A percentile compares a stretch with the other conserved stretches of the same genome.
Evolutionary conservation across 78 protist genomes (phyloP).

Genomic region (Diacronema lutheri): DNA sequence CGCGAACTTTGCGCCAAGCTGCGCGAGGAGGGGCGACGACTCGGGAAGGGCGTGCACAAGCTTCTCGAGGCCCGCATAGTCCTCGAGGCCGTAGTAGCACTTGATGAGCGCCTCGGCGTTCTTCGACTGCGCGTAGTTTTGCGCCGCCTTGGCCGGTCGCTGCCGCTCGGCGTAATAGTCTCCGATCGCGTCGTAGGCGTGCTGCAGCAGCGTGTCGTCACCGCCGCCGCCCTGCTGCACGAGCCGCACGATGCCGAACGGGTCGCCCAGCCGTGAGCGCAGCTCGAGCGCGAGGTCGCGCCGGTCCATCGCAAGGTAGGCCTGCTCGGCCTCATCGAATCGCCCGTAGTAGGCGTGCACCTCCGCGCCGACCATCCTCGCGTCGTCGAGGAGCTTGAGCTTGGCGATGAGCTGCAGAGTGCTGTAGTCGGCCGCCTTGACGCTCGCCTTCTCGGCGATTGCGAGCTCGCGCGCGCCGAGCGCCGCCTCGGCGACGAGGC

Average conservation of each 20-base stretch:
- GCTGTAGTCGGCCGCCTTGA: neutral
- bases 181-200: slow-evolving; percentile 67
- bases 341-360: slow-evolving; percentile 58
- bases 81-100: slow-evolving; percentile 47
- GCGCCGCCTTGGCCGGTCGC: slow-evolving; percentile 50
- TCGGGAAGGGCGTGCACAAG: slow-evolving; percentile 28
- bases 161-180: slow-evolving; percentile 72
- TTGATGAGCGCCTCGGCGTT: slow-evolving; percentile 22
- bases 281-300: slow-evolving; percentile 68
- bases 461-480: slow-evolving; percentile 56
- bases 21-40: neutral
- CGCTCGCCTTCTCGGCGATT: slow-evolving; percentile 37
- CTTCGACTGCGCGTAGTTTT: slow-evolving; percentile 49
- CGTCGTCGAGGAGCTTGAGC: slow-evolving; percentile 29
- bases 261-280: slow-evolving; percentile 65
- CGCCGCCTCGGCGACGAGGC: slow-evolving; percentile 38
- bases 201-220: slow-evolving; percentile 45
- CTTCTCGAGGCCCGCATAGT: slow-evolving; percentile 22
- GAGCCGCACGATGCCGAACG: slow-evolving; percentile 65
- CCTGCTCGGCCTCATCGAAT: slow-evolving; percentile 67
- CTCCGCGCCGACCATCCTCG: slow-evolving; percentile 62
- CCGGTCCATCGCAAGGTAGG: slow-evolving; percentile 70
- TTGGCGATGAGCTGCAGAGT: slow-evolving; percentile 55
- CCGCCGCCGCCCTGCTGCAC: slow-evolving; percentile 32
- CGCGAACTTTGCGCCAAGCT: slow-evolving; percentile 39